Evolutionary conservation across 2,329 filamentous ascomycete genomes (phyloP), one percentile per base, ranked within the genome.

Genomic region (Alternaria solani): DNA sequence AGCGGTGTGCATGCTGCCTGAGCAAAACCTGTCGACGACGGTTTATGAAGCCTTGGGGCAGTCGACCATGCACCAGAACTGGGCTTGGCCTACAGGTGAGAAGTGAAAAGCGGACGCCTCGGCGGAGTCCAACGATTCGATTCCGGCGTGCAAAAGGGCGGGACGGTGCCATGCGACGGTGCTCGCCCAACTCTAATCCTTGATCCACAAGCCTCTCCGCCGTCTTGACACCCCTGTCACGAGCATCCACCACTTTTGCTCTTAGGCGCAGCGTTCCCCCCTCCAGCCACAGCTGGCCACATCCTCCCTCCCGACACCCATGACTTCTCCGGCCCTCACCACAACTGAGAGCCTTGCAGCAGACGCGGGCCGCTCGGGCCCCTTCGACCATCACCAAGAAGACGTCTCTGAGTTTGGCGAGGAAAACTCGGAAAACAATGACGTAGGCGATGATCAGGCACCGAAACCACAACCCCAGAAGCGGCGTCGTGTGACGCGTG

Each of bases 401-500:
- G 75, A 77, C 46, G 71, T 67, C 26, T 69, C 75, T 28, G 75
- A 78, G 55, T 64, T 56, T 41, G 61, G 61, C 26, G 76, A 77
- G 26, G 71, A 77, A 53, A 65, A 67, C 49, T 77, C 76, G 18
- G 72, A 75, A 51, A 70, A 59, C 65, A 73, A 74, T 63, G 74
- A 76, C 61, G 68, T 70, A 62, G 66, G 67, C 64, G 66, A 75
- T 46, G 74, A 75, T 64, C 71, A 75, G 64, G 69, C 70, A 51
- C 69, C 73, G 49, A 78, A 71, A 68, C 71, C 67, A 60, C 72
- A 70, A 63, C 78, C 76, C 66, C 78, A 80, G 67, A 81, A 81
- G 70, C 71, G 79, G 58, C 73, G 79, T 8, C 70, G 80, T 62
- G 80, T 82, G 51, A 82, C 80, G 30, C 72, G 80, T 54, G 81